These are phyloP conservation scores for Sugiyamaella smithiae DNA, from an alignment of 805 yeast species.

Conservation along the genomic window DNA sequence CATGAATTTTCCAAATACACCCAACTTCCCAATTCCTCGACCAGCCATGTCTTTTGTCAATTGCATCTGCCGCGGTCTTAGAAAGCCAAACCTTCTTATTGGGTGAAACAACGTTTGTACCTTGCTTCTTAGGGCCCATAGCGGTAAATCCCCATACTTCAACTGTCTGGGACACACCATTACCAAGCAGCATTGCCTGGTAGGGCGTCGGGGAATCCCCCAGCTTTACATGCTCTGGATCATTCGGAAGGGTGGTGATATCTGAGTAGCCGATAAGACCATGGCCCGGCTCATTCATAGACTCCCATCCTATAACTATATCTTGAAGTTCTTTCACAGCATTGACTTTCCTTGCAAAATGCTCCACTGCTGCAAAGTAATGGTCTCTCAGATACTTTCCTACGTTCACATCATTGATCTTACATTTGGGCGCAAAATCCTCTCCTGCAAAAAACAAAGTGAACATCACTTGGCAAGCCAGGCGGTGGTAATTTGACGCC, in stretches of 20 bases:
- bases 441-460: constrained; percentile 81
- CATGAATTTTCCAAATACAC: constrained; percentile 76
- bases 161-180: constrained; percentile 67
- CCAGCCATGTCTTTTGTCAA: constrained; percentile 68
- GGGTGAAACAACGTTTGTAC: constrained; percentile 58
- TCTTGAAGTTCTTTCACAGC: constrained; percentile 42
- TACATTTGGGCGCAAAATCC: constrained; percentile 70
- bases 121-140: constrained; percentile 70
- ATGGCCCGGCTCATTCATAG: constrained; percentile 78
- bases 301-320: constrained; percentile 68
- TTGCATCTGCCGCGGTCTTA: constrained; percentile 8
- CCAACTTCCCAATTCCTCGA: constrained; percentile 71
- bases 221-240: constrained; percentile 58
- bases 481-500: constrained; percentile 80
- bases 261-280: constrained; percentile 69
- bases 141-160: constrained; percentile 66
- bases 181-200: constrained; percentile 67
- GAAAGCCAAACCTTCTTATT: constrained; percentile 69
- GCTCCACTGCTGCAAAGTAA: constrained; percentile 53
- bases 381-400: constrained; percentile 72
- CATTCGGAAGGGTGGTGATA: constrained; percentile 52
- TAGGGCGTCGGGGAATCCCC: constrained; percentile 80
- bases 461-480: constrained; percentile 79
- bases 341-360: constrained; percentile 44
- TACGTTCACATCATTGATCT: constrained; percentile 60